These are phyloP conservation scores for Irpex sp. DNA, from an alignment of 1,284 basidiomycete genomes.

Conservation along the genomic window DNA sequence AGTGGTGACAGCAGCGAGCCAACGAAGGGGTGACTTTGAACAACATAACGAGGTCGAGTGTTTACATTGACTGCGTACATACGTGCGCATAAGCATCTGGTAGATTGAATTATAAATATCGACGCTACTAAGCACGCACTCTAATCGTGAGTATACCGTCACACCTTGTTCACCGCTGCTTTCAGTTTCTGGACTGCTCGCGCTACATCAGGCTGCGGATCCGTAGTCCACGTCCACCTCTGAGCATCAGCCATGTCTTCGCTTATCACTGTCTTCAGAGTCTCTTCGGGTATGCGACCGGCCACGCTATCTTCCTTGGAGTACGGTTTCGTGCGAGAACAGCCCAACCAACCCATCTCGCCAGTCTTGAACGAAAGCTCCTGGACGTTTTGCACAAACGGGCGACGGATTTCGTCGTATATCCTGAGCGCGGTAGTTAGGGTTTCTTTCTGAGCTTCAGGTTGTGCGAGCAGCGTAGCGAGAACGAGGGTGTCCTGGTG, in stretches of 20 bases:
- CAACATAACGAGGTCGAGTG: too few relatives aligned
- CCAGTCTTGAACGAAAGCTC: background rate
- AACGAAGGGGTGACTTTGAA: too few relatives aligned
- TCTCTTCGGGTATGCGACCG: background rate
- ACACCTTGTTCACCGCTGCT: background rate
- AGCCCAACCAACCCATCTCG: background rate
- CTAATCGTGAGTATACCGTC: too few relatives aligned
- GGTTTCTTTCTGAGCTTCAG: background rate
- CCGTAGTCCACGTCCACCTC: background rate
- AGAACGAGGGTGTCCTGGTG: background rate
- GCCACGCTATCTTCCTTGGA: background rate
- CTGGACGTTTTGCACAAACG: background rate
- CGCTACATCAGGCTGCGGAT: background rate
- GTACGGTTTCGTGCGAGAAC: background rate
- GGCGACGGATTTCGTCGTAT: background rate
- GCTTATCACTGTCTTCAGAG: background rate
- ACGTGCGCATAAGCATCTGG: too few relatives aligned
- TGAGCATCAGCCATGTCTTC: background rate
- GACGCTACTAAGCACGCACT: too few relatives aligned
- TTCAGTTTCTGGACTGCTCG: background rate
- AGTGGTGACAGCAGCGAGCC: too few relatives aligned
- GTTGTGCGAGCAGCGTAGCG: background rate
- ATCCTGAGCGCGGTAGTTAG: too few relatives aligned
- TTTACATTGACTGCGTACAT: too few relatives aligned
- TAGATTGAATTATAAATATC: too few relatives aligned